Percentiles rank a stretch among this genome's conserved stretches.
Evolutionary conservation across 1,139 yeast species (phyloP).

Genomic region (Yamadazyma oceani): DNA sequence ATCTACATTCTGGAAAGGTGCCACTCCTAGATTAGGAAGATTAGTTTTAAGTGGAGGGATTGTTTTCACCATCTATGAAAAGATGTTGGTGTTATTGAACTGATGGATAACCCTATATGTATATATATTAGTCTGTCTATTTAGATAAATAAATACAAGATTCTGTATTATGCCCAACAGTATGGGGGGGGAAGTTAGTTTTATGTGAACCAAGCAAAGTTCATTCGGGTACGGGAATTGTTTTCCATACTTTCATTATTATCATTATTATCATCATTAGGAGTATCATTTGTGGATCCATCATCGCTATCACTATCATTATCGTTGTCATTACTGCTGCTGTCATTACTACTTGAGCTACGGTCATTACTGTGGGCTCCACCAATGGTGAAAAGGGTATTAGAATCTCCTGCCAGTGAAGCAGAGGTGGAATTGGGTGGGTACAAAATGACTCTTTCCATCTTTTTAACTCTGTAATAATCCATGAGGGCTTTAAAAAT

Average conservation of each 20-base stretch:
- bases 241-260: no score
- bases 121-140: neutral
- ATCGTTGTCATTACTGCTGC: no score
- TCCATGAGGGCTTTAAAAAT: slow-evolving; percentile 67
- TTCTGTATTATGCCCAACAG: no score
- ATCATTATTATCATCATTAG: slow-evolving; percentile 1
- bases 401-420: slow-evolving; percentile 4
- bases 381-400: neutral
- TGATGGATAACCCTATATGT: slow-evolving; percentile 8
- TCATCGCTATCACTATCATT: no score
- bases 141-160: neutral
- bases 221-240: slow-evolving; percentile 1
- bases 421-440: slow-evolving; percentile 27
- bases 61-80: slow-evolving; percentile 91
- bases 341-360: slow-evolving; percentile 5
- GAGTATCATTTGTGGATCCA: no score
- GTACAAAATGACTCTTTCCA: slow-evolving; percentile 63
- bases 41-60: slow-evolving; percentile 92
- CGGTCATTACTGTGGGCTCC: neutral
- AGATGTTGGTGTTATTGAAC: slow-evolving; percentile 63
- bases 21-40: slow-evolving; percentile 94
- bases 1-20: slow-evolving; percentile 95
- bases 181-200: no score
- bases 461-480: slow-evolving; percentile 71
- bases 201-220: neutral